Conservation (phyloP, 2,329 filamentous ascomycete genomes). For the Chrysoporthe puriensis region DNA sequence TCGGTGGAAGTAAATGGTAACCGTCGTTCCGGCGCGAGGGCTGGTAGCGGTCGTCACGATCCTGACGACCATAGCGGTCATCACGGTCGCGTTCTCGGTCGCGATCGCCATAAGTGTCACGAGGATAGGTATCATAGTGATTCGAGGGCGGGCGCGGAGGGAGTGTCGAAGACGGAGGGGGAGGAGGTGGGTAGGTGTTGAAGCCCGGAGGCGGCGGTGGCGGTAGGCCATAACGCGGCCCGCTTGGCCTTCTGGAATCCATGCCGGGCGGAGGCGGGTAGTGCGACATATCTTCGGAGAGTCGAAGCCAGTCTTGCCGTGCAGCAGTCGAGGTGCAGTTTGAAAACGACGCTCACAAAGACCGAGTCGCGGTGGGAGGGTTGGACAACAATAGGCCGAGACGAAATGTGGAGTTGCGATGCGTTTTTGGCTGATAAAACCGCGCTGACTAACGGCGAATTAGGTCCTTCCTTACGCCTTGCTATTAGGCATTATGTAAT, state of each 20-base stretch:
- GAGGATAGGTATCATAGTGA: conserved; percentile 21
- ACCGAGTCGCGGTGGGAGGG: conserved; percentile 1
- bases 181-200: conserved; percentile 22
- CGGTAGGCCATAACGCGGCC: conserved; percentile 20
- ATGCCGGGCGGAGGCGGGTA: conserved; percentile 28
- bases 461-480: background rate
- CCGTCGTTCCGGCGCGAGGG: conserved; percentile 18
- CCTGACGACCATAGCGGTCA: conserved; percentile 15
- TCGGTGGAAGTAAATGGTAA: conserved; percentile 18
- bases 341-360: conserved; percentile 16
- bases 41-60: conserved; percentile 29
- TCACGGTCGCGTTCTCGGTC: conserved; percentile 24
- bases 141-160: conserved; percentile 29
- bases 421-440: conserved; percentile 1
- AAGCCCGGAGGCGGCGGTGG: conserved; percentile 9
- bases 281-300: conserved; percentile 22
- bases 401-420: conserved; percentile 6
- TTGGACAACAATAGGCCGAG: conserved; percentile 3
- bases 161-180: conserved; percentile 21
- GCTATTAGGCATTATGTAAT: background rate
- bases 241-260: conserved; percentile 20
- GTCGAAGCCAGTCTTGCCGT: background rate
- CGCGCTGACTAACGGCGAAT: background rate
- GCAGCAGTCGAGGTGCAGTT: conserved; percentile 4
- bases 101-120: conserved; percentile 9